Base-by-base conservation (phyloP, 352 stramenopile genomes). In the Globisporangium paddicum region DNA sequence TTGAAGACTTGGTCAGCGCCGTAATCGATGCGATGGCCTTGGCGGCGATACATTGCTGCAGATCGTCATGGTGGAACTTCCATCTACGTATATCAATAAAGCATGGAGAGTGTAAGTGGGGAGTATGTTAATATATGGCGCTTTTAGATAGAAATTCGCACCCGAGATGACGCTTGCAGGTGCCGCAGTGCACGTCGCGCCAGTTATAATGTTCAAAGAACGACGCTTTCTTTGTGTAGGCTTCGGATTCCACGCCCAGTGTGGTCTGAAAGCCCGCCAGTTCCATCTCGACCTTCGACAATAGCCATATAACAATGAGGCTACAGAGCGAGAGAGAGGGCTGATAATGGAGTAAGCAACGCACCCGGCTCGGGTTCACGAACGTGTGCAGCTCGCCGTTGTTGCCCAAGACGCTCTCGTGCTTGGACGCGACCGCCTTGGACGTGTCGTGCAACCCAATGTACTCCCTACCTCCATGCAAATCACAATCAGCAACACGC, bases 181-280 rank as follows among this genome's bases (percentile, higher is more conserved):
- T 72, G 57, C 59, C 65, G 58, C 86, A 95, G 57, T 71, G 79
- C 65, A 93, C 68, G 46, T 90, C 81, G 14, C 78, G 78, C 77
- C 76, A 95, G 62, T 81, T 92, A 75, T 93, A 95, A 50, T 79
- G 67, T 21, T 90, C 77, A 59, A 95, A 95, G 54, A 93, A 78
- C 55, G 82, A 88, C 49, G 83, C 75, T 28, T 82, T 82, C 57
- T 79, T 89, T 25, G 83, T 87, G 62, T 83, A 90, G 9, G 60
- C 58, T 9, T 93, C 82, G 16, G 72, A 64, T 38, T 88, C 76
- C 42, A 90, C 23, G 19, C 72, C 83, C 8, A 82, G 40, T 7
- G 83, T 72, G 42, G 76, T 63, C 46, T 79, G 77, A 66, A 95
- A 95, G 14, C 77, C 78, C 16, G 77, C 82, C 9, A 95, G 54